Percentiles rank a stretch among this genome's conserved stretches.
These are phyloP conservation scores for Puccinellia tenuiflora DNA, from an alignment of 176 grass and related monocot genomes.

Conservation along the genomic window DNA sequence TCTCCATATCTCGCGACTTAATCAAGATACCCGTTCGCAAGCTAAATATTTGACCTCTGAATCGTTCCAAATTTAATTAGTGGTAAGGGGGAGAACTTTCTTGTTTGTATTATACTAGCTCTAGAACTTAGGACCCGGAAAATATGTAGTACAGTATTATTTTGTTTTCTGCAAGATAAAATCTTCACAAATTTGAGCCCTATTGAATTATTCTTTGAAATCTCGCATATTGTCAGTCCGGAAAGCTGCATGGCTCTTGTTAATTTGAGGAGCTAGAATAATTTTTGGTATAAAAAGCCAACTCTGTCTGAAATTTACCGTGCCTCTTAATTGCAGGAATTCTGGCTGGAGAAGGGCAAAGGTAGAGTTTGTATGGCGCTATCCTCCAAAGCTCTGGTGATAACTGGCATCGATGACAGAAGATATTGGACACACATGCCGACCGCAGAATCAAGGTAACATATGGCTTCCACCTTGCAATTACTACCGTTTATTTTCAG, in stretches of 20 bases:
- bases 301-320: neutral
- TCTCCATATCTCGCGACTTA: neutral
- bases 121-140: too few relatives aligned
- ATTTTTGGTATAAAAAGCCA: neutral
- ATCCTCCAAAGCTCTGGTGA: constrained; percentile 69
- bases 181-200: neutral
- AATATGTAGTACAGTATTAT: too few relatives aligned
- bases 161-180: neutral
- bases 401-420: constrained; percentile 73
- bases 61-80: neutral
- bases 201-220: neutral
- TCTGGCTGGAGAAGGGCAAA: constrained; percentile 82
- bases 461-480: neutral
- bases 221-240: neutral
- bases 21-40: neutral
- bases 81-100: neutral
- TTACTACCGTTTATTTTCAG: neutral
- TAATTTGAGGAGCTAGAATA: neutral
- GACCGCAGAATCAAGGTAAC: constrained; percentile 83
- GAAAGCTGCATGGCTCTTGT: neutral
- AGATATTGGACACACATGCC: constrained; percentile 86
- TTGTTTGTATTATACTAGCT: neutral
- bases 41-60: neutral
- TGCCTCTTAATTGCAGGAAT: constrained; percentile 46
- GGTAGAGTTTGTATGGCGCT: constrained; percentile 79